Conservation (phyloP, 768 basidiomycete species). For the Boletus edulis region DNA sequence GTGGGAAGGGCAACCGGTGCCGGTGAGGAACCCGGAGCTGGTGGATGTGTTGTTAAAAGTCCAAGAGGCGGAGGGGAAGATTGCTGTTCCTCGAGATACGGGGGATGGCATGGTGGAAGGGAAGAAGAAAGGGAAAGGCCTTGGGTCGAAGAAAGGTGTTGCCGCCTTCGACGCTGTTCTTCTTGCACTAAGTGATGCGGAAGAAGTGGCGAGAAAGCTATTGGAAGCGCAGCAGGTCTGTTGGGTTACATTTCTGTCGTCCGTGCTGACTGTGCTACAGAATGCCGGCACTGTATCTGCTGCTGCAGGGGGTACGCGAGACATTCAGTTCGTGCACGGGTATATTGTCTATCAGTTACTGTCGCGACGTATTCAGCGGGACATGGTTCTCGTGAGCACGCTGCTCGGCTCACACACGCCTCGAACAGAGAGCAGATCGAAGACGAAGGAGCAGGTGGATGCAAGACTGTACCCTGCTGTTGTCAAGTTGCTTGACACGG, state of each 20-base stretch:
- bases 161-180: conserved; percentile 87
- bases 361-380: conserved; percentile 83
- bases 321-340: conserved; percentile 81
- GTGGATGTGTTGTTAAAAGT: conserved; percentile 84
- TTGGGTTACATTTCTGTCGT: not conserved
- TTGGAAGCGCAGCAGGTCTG: conserved; percentile 81
- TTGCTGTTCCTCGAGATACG: conserved; percentile 39
- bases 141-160: conserved; percentile 67
- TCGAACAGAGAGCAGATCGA: conserved; percentile 22
- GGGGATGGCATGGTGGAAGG: conserved; percentile 21
- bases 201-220: conserved; percentile 77
- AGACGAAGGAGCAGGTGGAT: conserved; percentile 54
- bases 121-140: conserved; percentile 37
- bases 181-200: conserved; percentile 84
- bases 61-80: conserved; percentile 67
- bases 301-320: conserved; percentile 51
- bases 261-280: conserved; percentile 26
- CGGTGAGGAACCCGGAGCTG: conserved; percentile 86
- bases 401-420: conserved; percentile 47
- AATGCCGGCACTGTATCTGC: conserved; percentile 40
- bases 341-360: conserved; percentile 88
- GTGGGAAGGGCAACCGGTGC: conserved; percentile 84
- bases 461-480: conserved; percentile 78
- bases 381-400: conserved; percentile 74
- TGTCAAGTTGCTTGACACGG: conserved; percentile 84